Conservation (phyloP, 2,329 filamentous ascomycete species). For the Phaeosphaeriaceae sp. region DNA sequence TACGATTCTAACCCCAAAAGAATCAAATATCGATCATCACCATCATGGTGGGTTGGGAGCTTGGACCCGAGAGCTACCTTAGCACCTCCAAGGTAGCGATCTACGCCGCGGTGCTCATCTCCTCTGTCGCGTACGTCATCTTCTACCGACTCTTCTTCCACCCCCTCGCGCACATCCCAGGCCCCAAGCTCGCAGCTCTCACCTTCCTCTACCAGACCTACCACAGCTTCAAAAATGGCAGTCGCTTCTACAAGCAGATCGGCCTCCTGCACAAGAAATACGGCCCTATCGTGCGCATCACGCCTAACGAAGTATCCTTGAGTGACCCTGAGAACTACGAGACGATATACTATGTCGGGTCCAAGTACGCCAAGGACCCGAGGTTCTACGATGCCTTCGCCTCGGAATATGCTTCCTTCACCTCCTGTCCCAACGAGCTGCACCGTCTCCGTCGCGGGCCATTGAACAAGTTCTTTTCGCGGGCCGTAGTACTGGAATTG, state of each 20-base stretch:
- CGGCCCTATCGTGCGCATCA: conserved; percentile 35
- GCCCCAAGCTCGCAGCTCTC: conserved; percentile 39
- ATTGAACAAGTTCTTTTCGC: conserved; percentile 52
- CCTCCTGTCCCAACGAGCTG: conserved; percentile 44
- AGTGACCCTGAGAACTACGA: conserved; percentile 50
- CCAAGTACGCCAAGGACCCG: conserved; percentile 53
- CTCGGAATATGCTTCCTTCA: conserved; percentile 53
- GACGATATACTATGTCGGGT: conserved; percentile 52
- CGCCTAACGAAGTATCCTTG: conserved; percentile 51
- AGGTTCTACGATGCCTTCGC: conserved; percentile 50
- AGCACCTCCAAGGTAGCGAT: conserved; percentile 3
- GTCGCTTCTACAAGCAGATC: conserved; percentile 3
- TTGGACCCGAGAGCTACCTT: conserved; percentile 1
- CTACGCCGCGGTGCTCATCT: not conserved
- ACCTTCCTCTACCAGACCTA: conserved; percentile 40
- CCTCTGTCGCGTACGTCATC: conserved; percentile 20
- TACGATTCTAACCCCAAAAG: conserved; percentile 5
- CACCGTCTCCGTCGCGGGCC: too few relatives aligned
- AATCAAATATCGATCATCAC: conserved; percentile 1
- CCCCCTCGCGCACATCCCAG: conserved; percentile 52
- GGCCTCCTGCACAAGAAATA: conserved; percentile 35
- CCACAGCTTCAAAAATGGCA: too few relatives aligned
- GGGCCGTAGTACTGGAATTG: conserved; percentile 44
- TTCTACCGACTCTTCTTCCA: conserved; percentile 51
- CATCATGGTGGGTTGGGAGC: not conserved